Conservation (phyloP, 225 moss, liverwort and hornwort species). For the Asterella californica region DNA sequence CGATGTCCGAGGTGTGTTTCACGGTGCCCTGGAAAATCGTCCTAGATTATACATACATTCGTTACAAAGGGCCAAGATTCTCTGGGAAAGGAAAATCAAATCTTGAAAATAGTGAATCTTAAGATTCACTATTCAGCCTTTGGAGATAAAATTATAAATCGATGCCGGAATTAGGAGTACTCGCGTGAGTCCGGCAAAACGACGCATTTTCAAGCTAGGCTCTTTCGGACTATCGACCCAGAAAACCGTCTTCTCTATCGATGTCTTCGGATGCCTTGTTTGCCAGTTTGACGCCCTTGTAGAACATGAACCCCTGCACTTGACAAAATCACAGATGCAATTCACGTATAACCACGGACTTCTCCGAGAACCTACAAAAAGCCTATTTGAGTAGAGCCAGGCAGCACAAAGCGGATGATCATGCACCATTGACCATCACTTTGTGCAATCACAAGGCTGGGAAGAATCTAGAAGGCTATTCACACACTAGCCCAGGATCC, state of each 20-base stretch:
- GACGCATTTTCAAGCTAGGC: background rate
- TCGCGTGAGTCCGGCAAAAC: too few species aligned
- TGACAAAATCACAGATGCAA: too few species aligned
- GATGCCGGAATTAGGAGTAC: too few species aligned
- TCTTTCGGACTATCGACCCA: conserved; percentile 17
- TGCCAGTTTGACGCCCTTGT: conserved; percentile 67
- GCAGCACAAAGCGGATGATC: background rate
- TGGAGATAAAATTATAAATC: background rate
- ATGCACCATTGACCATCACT: too few species aligned
- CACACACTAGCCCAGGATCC: background rate
- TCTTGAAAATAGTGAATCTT: too few species aligned
- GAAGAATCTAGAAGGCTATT: background rate
- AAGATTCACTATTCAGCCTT: too few species aligned
- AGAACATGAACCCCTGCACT: conserved; percentile 69
- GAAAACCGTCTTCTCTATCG: conserved; percentile 73
- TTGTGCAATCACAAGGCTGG: background rate
- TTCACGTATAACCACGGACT: background rate
- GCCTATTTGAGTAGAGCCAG: background rate
- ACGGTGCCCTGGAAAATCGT: background rate
- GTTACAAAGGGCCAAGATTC: background rate
- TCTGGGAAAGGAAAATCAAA: too few species aligned
- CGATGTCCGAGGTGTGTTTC: background rate
- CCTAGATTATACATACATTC: conserved; percentile 1
- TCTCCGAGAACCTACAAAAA: background rate
- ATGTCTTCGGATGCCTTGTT: conserved; percentile 87